Conservation (phyloP, 371 early-diverging fungal species). For the Mortierella sp. region DNA sequence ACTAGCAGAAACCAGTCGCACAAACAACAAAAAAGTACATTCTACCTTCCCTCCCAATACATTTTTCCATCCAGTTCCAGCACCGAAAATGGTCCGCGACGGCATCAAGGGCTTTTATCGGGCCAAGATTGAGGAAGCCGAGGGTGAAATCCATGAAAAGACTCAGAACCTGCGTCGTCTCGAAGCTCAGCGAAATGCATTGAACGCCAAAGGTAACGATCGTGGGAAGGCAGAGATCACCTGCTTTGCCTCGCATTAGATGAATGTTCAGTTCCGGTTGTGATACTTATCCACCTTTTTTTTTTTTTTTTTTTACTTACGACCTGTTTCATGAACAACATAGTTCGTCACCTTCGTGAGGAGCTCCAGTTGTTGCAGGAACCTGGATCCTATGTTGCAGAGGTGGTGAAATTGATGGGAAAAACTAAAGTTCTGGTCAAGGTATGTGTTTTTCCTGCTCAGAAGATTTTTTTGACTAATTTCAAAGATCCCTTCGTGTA, state of each 20-base stretch:
- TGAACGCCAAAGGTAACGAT: constrained; percentile 91
- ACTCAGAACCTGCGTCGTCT: constrained; percentile 97
- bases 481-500: too few relatives aligned
- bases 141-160: constrained; percentile 88
- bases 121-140: constrained; percentile 89
- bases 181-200: constrained; percentile 97
- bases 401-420: constrained; percentile 99
- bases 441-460: constrained; percentile 63
- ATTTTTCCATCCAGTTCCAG: constrained; percentile 2
- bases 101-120: constrained; percentile 80
- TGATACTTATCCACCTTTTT: not conserved
- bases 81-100: constrained; percentile 64
- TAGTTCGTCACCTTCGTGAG: constrained; percentile 98
- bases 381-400: constrained; percentile 98
- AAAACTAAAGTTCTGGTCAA: constrained; percentile 99
- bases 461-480: too few relatives aligned
- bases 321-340: not conserved
- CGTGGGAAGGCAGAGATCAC: too few relatives aligned
- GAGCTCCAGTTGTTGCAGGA: constrained; percentile 98
- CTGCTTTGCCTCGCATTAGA: too few relatives aligned
- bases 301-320: constrained; percentile 2
- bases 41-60: too few relatives aligned
- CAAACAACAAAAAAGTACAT: too few relatives aligned
- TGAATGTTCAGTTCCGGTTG: too few relatives aligned
- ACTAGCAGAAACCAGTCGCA: too few relatives aligned